These are phyloP conservation scores for Diutina catenulata DNA, from an alignment of 1,139 yeast genomes.

Conservation along the genomic window DNA sequence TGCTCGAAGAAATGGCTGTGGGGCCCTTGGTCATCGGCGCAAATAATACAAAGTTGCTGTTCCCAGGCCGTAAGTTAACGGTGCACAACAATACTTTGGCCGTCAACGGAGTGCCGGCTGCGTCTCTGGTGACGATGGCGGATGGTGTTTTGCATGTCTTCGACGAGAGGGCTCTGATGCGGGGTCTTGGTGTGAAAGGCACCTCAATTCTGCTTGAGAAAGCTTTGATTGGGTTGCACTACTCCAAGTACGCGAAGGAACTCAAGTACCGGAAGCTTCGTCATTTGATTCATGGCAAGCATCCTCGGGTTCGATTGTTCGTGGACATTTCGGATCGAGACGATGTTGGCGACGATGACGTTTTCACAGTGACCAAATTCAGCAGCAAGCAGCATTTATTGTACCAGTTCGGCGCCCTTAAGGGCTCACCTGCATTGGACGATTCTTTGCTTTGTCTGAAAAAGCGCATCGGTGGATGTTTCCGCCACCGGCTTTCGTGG, in stretches of 20 bases:
- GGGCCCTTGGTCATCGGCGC: not conserved
- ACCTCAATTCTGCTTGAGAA: slow-evolving; percentile 56
- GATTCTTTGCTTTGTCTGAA: slow-evolving; percentile 16
- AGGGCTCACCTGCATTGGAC: not conserved
- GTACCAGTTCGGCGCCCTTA: slow-evolving; percentile 46
- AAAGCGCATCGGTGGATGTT: slow-evolving; percentile 31
- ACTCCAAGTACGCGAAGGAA: slow-evolving; percentile 58
- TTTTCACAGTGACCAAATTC: slow-evolving; percentile 3
- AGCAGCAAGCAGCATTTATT: slow-evolving; percentile 29
- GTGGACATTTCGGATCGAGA: slow-evolving; percentile 33
- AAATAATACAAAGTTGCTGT: not conserved
- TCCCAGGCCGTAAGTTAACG: not conserved
- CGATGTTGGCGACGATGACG: slow-evolving; percentile 16
- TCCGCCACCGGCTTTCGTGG: slow-evolving; percentile 31
- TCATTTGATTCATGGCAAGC: slow-evolving; percentile 42
- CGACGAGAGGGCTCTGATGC: slow-evolving; percentile 18
- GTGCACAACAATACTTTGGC: not conserved
- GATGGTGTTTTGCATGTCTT: slow-evolving; percentile 60
- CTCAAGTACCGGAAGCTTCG: slow-evolving; percentile 50
- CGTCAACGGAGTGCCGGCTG: not conserved
- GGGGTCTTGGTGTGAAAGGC: slow-evolving; percentile 15
- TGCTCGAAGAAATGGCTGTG: not conserved
- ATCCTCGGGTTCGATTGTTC: slow-evolving; percentile 45
- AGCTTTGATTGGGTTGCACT: slow-evolving; percentile 60
- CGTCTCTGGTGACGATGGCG: slow-evolving; percentile 30